Conservation (phyloP, 352 stramenopile species). For the Thalassiosira allenii region DNA sequence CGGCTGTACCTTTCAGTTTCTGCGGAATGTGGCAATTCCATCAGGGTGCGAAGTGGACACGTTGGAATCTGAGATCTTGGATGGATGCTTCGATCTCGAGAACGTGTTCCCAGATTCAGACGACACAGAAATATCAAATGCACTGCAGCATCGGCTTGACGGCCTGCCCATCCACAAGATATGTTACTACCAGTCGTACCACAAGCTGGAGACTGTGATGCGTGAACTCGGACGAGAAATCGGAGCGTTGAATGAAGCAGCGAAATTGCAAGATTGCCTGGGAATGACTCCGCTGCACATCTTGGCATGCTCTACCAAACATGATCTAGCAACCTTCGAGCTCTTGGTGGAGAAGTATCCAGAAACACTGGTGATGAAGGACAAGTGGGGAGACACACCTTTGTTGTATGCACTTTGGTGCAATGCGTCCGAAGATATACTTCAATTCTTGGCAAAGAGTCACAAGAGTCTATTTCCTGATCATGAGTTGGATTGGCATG, state of each 20-base stretch:
- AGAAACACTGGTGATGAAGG: conserved; percentile 15
- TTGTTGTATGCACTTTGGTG: conserved; percentile 31
- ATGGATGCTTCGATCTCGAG: background rate
- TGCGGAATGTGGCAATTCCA: too few relatives aligned
- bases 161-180: conserved; percentile 26
- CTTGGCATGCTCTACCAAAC: conserved; percentile 25
- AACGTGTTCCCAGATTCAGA: conserved; percentile 4
- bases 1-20: too few relatives aligned
- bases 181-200: conserved; percentile 35
- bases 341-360: conserved; percentile 29
- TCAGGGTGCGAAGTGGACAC: too few relatives aligned
- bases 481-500: conserved; percentile 2
- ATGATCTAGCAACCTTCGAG: conserved; percentile 16
- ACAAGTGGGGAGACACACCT: conserved; percentile 30
- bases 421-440: conserved; percentile 12
- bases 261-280: conserved; percentile 14
- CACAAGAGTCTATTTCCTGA: background rate
- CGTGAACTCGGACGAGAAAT: conserved; percentile 3
- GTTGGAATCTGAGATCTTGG: too few relatives aligned
- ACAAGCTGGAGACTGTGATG: background rate
- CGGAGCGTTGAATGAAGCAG: too few relatives aligned
- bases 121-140: background rate
- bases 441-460: conserved; percentile 18
- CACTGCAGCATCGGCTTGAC: conserved; percentile 8
- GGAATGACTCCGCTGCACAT: conserved; percentile 47